These are phyloP conservation scores for Hypoxylon rickii DNA, from an alignment of 495 filamentous ascomycete species.

Conservation along the genomic window DNA sequence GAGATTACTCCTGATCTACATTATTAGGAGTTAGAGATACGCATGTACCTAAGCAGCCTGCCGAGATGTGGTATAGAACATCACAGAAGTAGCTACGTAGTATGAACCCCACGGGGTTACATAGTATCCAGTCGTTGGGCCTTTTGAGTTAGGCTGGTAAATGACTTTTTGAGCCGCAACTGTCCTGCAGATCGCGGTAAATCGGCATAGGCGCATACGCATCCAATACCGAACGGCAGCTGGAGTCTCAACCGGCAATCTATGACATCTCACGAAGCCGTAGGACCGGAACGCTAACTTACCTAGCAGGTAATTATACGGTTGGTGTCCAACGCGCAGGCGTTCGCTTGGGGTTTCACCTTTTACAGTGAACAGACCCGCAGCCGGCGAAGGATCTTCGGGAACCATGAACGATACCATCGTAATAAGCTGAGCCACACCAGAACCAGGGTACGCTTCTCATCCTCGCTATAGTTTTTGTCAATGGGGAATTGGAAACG, in stretches of 20 bases:
- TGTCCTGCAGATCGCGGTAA: neutral
- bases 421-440: constrained; percentile 2
- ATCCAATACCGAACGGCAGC: neutral
- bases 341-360: no score
- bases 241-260: neutral
- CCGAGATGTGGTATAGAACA: no score
- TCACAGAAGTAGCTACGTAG: no score
- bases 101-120: constrained; percentile 17
- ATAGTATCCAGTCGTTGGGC: constrained; percentile 6
- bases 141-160: neutral
- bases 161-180: constrained; percentile 14
- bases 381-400: neutral
- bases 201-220: neutral
- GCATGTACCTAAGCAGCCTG: no score
- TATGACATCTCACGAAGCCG: no score
- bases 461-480: no score
- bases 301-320: no score
- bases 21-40: neutral
- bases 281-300: no score
- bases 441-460: no score
- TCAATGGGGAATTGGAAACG: neutral
- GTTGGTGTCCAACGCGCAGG: no score
- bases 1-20: neutral
- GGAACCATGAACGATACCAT: neutral
- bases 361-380: no score